Conservation (phyloP, 129 eudicot species). For the Tagetes erecta region DNA sequence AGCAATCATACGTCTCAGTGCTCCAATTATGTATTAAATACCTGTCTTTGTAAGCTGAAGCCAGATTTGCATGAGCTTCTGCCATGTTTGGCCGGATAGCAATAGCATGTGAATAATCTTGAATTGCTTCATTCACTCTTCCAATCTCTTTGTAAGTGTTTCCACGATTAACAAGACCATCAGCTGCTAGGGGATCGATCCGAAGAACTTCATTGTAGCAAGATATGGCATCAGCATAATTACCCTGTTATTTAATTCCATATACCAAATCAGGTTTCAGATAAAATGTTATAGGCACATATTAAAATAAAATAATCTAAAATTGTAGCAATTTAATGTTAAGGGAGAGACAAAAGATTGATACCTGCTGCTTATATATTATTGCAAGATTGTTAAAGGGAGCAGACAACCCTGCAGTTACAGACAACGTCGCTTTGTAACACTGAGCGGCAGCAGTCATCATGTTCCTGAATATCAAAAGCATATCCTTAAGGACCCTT, state of each 20-base stretch:
- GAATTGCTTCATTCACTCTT: conserved; percentile 92
- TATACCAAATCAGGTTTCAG: conserved; percentile 10
- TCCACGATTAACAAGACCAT: conserved; percentile 91
- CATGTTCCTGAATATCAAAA: conserved; percentile 73
- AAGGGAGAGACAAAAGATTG: not conserved
- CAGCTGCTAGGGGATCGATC: conserved; percentile 92
- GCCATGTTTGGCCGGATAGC: conserved; percentile 81
- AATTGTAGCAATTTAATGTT: not conserved
- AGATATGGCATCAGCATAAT: conserved; percentile 81
- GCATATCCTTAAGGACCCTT: conserved; percentile 26
- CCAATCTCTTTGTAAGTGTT: conserved; percentile 91
- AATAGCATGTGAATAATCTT: conserved; percentile 85
- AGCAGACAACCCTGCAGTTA: conserved; percentile 92
- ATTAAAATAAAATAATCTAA: not conserved
- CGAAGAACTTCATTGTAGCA: conserved; percentile 92
- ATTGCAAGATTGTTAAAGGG: conserved; percentile 93
- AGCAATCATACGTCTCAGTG: not conserved
- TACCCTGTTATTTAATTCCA: conserved; percentile 56
- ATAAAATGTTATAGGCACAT: not conserved
- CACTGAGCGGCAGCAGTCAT: conserved; percentile 83
- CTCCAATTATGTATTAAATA: conserved; percentile 21
- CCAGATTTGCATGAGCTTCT: conserved; percentile 96
- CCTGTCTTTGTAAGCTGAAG: conserved; percentile 98
- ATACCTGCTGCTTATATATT: conserved; percentile 93
- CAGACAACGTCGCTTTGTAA: conserved; percentile 79